Percentiles rank a stretch among this genome's conserved stretches.
phyloP scores from a whole-genome alignment of 2,329 filamentous ascomycete genomes.

The Xylaria sp. region DNA sequence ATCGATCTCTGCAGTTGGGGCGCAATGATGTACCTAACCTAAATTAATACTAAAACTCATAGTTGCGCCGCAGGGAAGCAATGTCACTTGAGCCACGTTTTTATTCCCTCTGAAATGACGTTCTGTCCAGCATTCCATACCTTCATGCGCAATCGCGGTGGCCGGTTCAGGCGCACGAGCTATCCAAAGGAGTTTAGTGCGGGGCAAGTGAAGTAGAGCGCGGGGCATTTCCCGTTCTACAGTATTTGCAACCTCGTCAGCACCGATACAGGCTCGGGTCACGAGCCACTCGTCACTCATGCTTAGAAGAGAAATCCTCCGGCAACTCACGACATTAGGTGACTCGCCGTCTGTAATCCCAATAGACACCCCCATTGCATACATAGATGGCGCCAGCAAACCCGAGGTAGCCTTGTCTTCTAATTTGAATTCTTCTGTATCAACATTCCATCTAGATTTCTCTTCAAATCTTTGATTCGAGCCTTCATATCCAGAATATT shows the following conservation, averaged over 20 bases:
- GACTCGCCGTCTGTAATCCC: not conserved
- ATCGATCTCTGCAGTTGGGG: conserved; percentile 6
- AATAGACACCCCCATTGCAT: not conserved
- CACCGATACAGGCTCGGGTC: conserved; percentile 28
- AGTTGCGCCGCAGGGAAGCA: not conserved
- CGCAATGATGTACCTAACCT: conserved; percentile 9
- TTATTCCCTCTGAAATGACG: not conserved
- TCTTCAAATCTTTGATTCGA: not conserved
- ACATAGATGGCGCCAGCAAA: conserved; percentile 9
- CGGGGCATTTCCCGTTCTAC: conserved; percentile 11
- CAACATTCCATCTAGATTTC: not conserved
- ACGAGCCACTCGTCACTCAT: conserved; percentile 4
- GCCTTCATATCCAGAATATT: not conserved
- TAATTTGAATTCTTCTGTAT: not conserved
- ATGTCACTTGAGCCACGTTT: not conserved
- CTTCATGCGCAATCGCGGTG: not conserved
- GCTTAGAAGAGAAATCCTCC: not conserved
- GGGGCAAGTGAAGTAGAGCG: conserved; percentile 23
- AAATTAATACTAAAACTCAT: conserved; percentile 19
- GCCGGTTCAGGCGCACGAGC: not conserved
- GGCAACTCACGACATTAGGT: not conserved
- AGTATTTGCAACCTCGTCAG: not conserved
- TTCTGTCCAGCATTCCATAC: not conserved
- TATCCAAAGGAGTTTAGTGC: conserved; percentile 32
- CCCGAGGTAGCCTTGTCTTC: not conserved